Conservation (phyloP, 2,329 filamentous ascomycete genomes). For the Venturiaceae sp. region DNA sequence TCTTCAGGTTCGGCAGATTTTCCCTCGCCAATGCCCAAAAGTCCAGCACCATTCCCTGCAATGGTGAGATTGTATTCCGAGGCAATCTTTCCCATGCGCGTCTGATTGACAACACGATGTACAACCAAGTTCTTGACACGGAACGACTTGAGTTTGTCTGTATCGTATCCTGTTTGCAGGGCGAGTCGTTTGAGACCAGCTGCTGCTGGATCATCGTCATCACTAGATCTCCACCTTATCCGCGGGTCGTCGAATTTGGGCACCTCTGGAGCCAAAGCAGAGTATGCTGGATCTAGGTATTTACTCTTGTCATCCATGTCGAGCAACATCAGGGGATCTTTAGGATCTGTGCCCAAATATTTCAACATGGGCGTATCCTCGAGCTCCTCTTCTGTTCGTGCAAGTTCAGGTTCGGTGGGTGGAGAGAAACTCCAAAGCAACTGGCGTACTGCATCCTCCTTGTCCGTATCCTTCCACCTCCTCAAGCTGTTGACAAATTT, state of each 20-base stretch:
- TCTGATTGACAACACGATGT: slow-evolving; percentile 81
- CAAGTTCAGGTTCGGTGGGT: slow-evolving; percentile 17
- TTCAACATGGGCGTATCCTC: slow-evolving; percentile 30
- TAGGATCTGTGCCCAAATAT: slow-evolving; percentile 22
- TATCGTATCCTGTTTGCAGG: slow-evolving; percentile 46
- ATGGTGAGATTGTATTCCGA: slow-evolving; percentile 68
- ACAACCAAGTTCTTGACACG: slow-evolving; percentile 62
- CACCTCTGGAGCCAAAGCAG: slow-evolving; percentile 39
- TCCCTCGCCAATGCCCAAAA: slow-evolving; percentile 80
- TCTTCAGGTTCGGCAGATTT: slow-evolving; percentile 69
- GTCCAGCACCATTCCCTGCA: slow-evolving; percentile 77
- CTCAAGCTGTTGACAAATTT: neutral
- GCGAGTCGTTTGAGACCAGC: slow-evolving; percentile 40
- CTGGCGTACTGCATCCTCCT: neutral
- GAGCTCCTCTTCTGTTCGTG: slow-evolving; percentile 24
- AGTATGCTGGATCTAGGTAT: slow-evolving; percentile 33
- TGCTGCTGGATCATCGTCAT: slow-evolving; percentile 27
- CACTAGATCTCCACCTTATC: slow-evolving; percentile 23
- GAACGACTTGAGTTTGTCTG: slow-evolving; percentile 40
- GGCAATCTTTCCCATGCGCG: slow-evolving; percentile 85
- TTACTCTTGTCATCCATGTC: slow-evolving; percentile 40
- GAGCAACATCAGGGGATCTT: slow-evolving; percentile 35
- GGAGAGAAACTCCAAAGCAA: neutral
- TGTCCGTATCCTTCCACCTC: slow-evolving; percentile 2
- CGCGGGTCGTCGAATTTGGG: slow-evolving; percentile 33